Percentiles rank a stretch among this genome's conserved stretches.
Conservation (phyloP, 2,329 filamentous ascomycete species). For the Talaromyces sp. region DNA sequence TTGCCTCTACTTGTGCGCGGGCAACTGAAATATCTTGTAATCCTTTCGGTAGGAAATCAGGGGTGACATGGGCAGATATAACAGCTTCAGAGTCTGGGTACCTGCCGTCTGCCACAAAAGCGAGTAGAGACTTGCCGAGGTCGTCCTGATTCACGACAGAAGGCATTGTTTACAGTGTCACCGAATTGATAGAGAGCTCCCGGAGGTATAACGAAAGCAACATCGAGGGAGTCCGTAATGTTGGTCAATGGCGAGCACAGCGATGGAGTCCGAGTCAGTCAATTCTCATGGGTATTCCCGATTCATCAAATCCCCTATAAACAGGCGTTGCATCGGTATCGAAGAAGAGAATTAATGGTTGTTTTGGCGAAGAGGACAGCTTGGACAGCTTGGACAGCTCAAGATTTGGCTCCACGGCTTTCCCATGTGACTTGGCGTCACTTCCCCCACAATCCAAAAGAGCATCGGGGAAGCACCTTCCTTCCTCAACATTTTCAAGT, state of each 20-base stretch:
- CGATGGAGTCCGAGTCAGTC: neutral
- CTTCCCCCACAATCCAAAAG: slow-evolving; percentile 24
- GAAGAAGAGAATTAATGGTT: neutral
- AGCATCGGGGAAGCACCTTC: neutral
- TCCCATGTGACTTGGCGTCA: slow-evolving; percentile 34
- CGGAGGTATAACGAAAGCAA: slow-evolving; percentile 7
- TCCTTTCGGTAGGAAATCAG: slow-evolving; percentile 50
- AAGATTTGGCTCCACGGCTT: slow-evolving; percentile 3
- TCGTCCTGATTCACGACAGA: slow-evolving; percentile 31
- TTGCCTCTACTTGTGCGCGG: slow-evolving; percentile 55
- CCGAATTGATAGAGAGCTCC: neutral
- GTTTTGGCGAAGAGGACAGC: slow-evolving; percentile 10
- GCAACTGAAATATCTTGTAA: slow-evolving; percentile 53
- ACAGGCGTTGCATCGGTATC: neutral
- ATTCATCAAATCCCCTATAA: neutral
- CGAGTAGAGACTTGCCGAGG: slow-evolving; percentile 62
- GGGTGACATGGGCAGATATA: slow-evolving; percentile 53
- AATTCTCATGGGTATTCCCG: neutral
- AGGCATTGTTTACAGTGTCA: slow-evolving; percentile 14
- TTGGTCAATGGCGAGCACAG: neutral
- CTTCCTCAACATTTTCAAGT: neutral
- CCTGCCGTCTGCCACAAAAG: slow-evolving; percentile 58
- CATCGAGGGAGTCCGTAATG: neutral
- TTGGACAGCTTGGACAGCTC: slow-evolving; percentile 18
- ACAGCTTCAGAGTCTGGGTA: slow-evolving; percentile 59